phyloP scores from a whole-genome alignment of 208 protist genomes.

The Acanthamoeba healyi region DNA sequence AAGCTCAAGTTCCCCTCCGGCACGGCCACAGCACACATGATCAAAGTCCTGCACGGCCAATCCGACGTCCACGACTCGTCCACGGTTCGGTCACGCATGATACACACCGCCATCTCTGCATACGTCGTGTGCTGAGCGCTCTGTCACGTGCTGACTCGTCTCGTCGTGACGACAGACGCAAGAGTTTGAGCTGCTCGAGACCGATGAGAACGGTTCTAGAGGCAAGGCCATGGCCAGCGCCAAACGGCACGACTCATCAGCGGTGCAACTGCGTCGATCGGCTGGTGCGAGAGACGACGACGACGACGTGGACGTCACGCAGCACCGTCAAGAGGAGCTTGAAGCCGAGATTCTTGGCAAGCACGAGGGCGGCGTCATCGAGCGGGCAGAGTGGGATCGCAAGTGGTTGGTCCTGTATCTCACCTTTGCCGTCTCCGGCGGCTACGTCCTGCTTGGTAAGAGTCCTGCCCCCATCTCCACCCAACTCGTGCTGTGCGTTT shows the following conservation, averaged over 20 bases:
- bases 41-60: constrained; percentile 75
- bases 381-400: constrained; percentile 69
- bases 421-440: constrained; percentile 64
- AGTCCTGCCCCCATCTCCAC: not conserved
- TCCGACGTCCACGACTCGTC: not conserved
- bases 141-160: too few species aligned
- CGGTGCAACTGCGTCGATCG: not conserved
- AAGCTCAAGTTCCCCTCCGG: constrained; percentile 76
- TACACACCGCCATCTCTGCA: too few species aligned
- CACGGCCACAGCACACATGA: constrained; percentile 84
- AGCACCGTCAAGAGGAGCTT: not conserved
- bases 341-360: not conserved
- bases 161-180: not conserved
- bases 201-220: not conserved
- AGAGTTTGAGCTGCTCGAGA: not conserved
- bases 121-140: too few species aligned
- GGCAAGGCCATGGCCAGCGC: not conserved
- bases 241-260: too few species aligned
- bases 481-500: not conserved
- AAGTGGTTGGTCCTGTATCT: constrained; percentile 76
- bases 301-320: not conserved
- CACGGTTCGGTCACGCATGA: not conserved
- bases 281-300: not conserved
- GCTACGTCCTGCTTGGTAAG: constrained; percentile 65
- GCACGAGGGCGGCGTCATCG: not conserved